These are phyloP conservation scores for Coelastrella sp. DNA, from an alignment of 139 green algal genomes.

Conservation along the genomic window DNA sequence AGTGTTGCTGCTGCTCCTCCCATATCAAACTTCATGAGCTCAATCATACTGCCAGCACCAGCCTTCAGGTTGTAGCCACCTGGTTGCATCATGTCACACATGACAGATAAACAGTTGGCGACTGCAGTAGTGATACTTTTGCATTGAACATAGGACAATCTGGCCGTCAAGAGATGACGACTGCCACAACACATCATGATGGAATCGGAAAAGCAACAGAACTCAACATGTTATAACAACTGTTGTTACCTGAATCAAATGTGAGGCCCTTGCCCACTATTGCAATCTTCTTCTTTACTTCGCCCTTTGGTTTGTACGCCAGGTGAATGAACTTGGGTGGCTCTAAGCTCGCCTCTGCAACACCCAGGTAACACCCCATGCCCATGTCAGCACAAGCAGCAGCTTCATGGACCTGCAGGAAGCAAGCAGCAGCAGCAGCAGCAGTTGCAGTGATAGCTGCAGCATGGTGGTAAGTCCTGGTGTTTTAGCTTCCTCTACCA, in stretches of 20 bases:
- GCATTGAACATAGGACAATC: too few species aligned
- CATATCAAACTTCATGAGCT: conserved; percentile 62
- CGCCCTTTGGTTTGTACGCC: conserved; percentile 83
- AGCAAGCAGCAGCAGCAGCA: too few species aligned
- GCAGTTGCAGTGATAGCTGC: too few species aligned
- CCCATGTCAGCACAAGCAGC: conserved; percentile 88
- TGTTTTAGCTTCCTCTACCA: too few species aligned
- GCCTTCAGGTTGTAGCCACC: conserved; percentile 99
- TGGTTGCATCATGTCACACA: too few species aligned
- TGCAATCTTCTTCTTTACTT: conserved; percentile 66
- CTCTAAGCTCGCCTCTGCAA: conserved; percentile 84
- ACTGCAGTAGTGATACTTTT: too few species aligned
- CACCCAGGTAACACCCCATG: conserved; percentile 97
- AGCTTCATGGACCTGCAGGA: conserved; percentile 86
- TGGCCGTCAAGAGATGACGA: too few species aligned
- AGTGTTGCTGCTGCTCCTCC: conserved; percentile 85
- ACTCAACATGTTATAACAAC: too few species aligned
- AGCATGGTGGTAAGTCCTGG: too few species aligned
- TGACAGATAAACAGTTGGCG: too few species aligned
- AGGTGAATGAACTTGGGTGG: conserved; percentile 98
- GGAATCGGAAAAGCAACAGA: too few species aligned
- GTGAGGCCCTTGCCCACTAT: conserved; percentile 95
- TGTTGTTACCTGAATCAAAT: conserved; percentile 85
- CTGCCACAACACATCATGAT: too few species aligned
- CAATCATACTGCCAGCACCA: conserved; percentile 67